Evolutionary conservation across 768 basidiomycete genomes (phyloP), one percentile per base, ranked within the genome.

Genomic region (Tulasnella sp.): DNA sequence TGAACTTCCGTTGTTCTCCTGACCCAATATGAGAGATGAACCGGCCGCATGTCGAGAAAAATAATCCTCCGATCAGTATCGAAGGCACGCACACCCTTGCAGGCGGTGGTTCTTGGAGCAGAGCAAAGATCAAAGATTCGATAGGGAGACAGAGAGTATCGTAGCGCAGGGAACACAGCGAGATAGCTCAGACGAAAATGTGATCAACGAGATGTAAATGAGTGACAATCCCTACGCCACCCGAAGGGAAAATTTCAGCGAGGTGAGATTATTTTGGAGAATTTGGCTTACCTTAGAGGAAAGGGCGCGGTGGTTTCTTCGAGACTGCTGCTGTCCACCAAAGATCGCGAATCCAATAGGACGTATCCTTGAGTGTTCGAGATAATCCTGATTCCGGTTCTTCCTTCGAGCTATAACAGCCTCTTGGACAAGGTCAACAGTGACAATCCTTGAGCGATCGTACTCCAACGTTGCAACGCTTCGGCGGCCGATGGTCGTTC

Each of bases 401-500:
- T 11, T 48, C n/a, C 24, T 69, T 64, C 20, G 14, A 3, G 28
- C 37, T 2, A 6, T 34, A 37, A n/a, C 3, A 69, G 24, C 11
- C 77, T 48, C 42, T 78, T 54, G 58, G 77, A 60, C 3, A 78
- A 20, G 1, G 31, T 34, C 8, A 28, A 6, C 16, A 28, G 37
- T 34, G 77, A 54, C 8, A 34, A 34, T 18, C 24, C 58, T 64
- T 20, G 18, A 8, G 20, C 41, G 22, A 80, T 80, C 41, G 3
- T 20, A 16, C 28, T 44, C 41, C 73, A 75, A 12, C 72, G 72
- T 46, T 40, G 31, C 40, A 80, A 31, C 1, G 48, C 48, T 42
- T 80, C 80, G 18, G 48, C 75, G 12, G 80, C 80, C 22, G 75
- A 54, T 2, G 80, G 80, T 28, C 80, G 24, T 9, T 76, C 58